Evolutionary conservation across 164 flowering plant genomes (phyloP), one percentile per base, ranked within the genome.

Genomic region (Annona squamosa): DNA sequence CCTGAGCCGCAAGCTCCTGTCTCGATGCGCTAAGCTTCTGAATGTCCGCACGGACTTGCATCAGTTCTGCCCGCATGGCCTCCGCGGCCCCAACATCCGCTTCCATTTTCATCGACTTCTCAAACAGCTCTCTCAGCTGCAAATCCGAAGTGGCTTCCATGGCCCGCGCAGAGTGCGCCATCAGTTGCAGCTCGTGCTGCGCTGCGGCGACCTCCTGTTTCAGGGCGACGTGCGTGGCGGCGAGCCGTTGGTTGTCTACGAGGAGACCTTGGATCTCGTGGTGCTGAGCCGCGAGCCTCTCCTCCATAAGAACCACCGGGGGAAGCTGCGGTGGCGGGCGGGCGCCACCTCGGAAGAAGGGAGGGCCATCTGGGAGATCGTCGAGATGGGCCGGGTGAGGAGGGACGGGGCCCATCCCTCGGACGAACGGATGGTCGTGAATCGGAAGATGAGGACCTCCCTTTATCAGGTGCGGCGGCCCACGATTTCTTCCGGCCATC

Each of bases 181-280:
- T 84, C 2, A 84, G 81, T 46, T 89, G 91, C 70, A 95, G 75
- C 82, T 95, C 97, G 72, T 86, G 81, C 63, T 89, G 94, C 1
- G 88, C 86, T 59, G 81, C 83, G 68, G 87, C 96, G 42, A 93
- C 71, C 68, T 95, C 99, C 84, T 93, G 98, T 83, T 86, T 93
- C 19, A 95, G 85, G 0, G 99, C 97, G 52, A 93, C 98, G 80
- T 95, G 99, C 3, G 97, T 91, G 1, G 97, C 97, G 45, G 99
- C 99, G 12, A 93, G 78, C 64, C 96, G 75, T 78, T 90, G 97
- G 77, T 95, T 95, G 77, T 91, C 98, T 9, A 84, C 85, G 5
- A 95, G 79, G 3, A 93, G 86, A 4, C 78, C 90, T 64, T 93
- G 98, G 65, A 93, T 87, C 17, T 95, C 98, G 63, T 87, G 88